A percentile compares a stretch with the other conserved stretches of the same genome.
Conservation (phyloP, 768 basidiomycete genomes). For the Xerocomus spinulosus region DNA sequence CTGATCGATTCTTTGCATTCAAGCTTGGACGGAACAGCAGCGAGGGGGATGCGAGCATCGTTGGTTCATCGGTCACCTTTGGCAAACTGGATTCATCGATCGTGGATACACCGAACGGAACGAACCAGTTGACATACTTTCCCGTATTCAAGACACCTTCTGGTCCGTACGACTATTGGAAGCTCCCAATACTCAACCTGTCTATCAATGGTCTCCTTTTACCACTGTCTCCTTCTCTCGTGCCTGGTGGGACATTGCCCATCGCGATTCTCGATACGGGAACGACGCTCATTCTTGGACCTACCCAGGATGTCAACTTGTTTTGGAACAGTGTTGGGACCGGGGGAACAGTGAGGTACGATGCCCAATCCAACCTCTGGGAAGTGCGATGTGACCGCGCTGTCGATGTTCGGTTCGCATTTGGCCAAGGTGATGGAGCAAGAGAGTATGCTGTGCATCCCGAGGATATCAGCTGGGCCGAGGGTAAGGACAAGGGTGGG, state of each 20-base stretch:
- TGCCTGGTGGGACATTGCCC: constrained; percentile 36
- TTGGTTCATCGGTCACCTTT: constrained; percentile 47
- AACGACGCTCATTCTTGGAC: constrained; percentile 53
- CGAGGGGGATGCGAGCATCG: constrained; percentile 10
- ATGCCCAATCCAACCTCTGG: constrained; percentile 38
- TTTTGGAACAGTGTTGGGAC: constrained; percentile 48
- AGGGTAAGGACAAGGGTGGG: constrained; percentile 34
- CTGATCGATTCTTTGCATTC: constrained; percentile 46
- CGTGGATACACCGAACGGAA: constrained; percentile 23
- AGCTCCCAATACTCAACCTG: constrained; percentile 43
- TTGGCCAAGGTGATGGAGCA: constrained; percentile 35
- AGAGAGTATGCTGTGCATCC: constrained; percentile 46
- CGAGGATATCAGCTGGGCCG: constrained; percentile 48
- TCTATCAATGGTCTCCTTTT: constrained; percentile 42
- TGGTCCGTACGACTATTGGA: constrained; percentile 52
- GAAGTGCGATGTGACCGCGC: constrained; percentile 47
- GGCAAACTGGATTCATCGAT: constrained; percentile 41
- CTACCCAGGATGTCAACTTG: constrained; percentile 45
- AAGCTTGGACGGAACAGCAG: constrained; percentile 38
- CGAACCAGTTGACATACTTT: constrained; percentile 32
- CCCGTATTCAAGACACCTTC: constrained; percentile 37
- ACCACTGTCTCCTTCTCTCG: constrained; percentile 41
- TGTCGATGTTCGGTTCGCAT: constrained; percentile 41
- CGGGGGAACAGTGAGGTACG: constrained; percentile 36
- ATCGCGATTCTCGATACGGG: constrained; percentile 64